Evolutionary conservation across 768 basidiomycete genomes (phyloP), one percentile per base, ranked within the genome.

Genomic region (Boletus rubropictus): DNA sequence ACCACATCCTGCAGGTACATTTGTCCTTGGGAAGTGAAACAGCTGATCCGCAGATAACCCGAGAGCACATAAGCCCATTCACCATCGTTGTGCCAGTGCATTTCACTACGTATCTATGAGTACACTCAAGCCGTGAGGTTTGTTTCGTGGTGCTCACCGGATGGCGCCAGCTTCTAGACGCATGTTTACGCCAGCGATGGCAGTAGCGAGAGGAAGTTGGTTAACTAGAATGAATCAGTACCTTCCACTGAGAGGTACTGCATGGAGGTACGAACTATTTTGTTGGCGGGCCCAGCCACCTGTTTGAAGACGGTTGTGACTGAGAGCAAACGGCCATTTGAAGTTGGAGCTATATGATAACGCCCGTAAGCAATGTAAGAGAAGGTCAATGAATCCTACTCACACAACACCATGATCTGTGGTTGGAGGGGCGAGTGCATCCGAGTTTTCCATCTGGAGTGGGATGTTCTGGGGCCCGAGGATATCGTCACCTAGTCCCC

Each of bases 281-380:
- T 82, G 75, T 56, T 81, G 72, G 38, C 81, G 72, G 24, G 82
- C 77, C 81, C 82, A 84, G 2, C 83, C 83, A n/a, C 81, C 83
- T 4, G 71, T 69, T 43, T 75, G 73, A 7, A 84, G 53, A 28
- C 79, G 77, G 55, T 72, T 82, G 55, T 80, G 80, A 50, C 81
- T 82, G 18, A 81, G 59, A 39, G 75, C 68, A 57, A 82, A 80
- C 0, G 81, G 76, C 83, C 83, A 84, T 55, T 83, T 84, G 50
- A 72, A 71, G 52, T 82, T 82, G 0, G 49, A 42, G 1, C 69
- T 73, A 43, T 27, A 25, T 1, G 4, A n/a, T 6, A 6, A 34
- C 7, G 3, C 28, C 33, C 8, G 5, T 50, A 8, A 50, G 33
- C 17, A 24, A 37, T 25, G n/a, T 12, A 27, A 42, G n/a, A 35